These are phyloP conservation scores for Xerocomus amazonicus DNA, from an alignment of 1,284 basidiomycete species.

Conservation along the genomic window DNA sequence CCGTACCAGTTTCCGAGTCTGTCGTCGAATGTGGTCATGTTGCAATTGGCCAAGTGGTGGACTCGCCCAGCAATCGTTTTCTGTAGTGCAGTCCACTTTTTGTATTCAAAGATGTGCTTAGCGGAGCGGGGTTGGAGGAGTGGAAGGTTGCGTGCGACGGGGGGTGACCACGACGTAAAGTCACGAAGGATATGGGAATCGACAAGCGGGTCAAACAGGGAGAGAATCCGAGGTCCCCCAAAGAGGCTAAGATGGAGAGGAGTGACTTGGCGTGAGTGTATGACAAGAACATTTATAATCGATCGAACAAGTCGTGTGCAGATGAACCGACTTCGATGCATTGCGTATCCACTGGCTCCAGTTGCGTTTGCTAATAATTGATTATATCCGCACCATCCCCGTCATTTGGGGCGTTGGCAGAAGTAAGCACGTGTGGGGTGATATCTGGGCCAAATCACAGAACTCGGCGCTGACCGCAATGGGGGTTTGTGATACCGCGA, in stretches of 20 bases:
- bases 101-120: conserved; percentile 13
- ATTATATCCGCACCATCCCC: conserved; percentile 40
- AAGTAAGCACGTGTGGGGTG: conserved; percentile 37
- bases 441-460: conserved; percentile 34
- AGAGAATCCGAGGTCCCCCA: conserved; percentile 44
- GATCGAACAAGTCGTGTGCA: conserved; percentile 45
- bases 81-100: neutral
- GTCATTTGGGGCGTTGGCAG: conserved; percentile 36
- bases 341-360: conserved; percentile 35
- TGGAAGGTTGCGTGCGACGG: conserved; percentile 48
- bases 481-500: conserved; percentile 16
- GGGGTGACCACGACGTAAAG: conserved; percentile 60
- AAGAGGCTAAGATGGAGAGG: conserved; percentile 43
- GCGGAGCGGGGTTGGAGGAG: conserved; percentile 37
- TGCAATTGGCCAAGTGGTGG: conserved; percentile 58
- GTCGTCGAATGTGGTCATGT: conserved; percentile 52
- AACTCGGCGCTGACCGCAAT: conserved; percentile 40
- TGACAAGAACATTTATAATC: conserved; percentile 36
- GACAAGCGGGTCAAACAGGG: conserved; percentile 44
- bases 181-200: conserved; percentile 48
- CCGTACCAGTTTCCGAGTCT: conserved; percentile 52
- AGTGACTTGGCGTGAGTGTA: neutral
- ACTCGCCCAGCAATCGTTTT: conserved; percentile 53
- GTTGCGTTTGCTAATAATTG: conserved; percentile 47
- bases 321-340: conserved; percentile 49